Base-by-base conservation (phyloP, 768 basidiomycete species). In the Gyrodon lividus region DNA sequence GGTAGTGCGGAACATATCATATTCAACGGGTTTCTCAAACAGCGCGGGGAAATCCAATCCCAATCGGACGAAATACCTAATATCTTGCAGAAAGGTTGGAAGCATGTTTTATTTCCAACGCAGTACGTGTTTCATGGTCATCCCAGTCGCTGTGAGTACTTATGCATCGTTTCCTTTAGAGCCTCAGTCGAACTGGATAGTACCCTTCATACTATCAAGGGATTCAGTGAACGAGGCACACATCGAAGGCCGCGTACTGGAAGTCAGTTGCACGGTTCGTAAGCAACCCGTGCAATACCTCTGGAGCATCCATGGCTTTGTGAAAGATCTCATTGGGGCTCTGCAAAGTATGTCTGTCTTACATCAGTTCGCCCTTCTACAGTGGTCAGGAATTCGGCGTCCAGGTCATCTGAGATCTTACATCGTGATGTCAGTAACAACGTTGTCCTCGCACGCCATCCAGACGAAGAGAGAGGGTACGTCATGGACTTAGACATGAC, bases 361-460 rank as follows among this genome's bases (percentile, higher is more conserved):
- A 4, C 20, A 16, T 13, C 12, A 54, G 52, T 42, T 7, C 52
- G 50, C 14, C 4, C 24, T 26, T 7, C 24, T 26, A 7, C 20
- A 49, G 26, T 50, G 24, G n/a, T n/a, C n/a, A n/a, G n/a, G n/a
- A n/a, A n/a, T n/a, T n/a, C n/a, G n/a, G n/a, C n/a, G n/a, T n/a
- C n/a, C n/a, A n/a, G n/a, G n/a, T n/a, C n/a, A n/a, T 20, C 34
- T 26, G 59, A 60, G 2, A 63, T 70, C 34, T 56, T 66, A 5
- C 66, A 69, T 48, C 55, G 68, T n/a, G 63, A 70, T 49, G 52
- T 67, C 47, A 69, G 63, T 52, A 67, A 65, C 5, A 68, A 70
- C 46, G 52, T 71, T 22, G 56, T 70, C 22, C 59, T 69, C 13
- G 44, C 57, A 19, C 35, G 10, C 23, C 37, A 20, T 26, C 44